Evolutionary conservation across 768 basidiomycete species (phyloP).

Genomic region (Bullera alba): DNA sequence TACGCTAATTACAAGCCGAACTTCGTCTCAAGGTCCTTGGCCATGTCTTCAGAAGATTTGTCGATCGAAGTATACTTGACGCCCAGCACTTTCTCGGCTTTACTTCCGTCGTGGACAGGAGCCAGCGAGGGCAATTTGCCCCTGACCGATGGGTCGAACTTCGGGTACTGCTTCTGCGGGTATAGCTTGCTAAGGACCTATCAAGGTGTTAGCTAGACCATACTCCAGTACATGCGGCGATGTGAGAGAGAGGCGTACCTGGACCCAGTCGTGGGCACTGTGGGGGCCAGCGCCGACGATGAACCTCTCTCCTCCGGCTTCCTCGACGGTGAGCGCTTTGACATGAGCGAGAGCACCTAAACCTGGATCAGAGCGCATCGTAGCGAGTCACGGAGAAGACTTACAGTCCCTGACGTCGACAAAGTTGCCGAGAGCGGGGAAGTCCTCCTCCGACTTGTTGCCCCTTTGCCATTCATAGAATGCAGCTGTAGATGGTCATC

Average conservation of each 20-base stretch:
- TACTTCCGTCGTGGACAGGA: constrained; percentile 26
- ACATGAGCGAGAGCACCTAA: constrained; percentile 55
- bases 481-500: constrained; percentile 11
- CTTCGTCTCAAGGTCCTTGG: constrained; percentile 29
- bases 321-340: constrained; percentile 52
- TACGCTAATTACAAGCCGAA: too few relatives aligned
- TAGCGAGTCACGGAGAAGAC: background rate
- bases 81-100: constrained; percentile 29
- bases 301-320: constrained; percentile 57
- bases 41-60: constrained; percentile 28
- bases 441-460: constrained; percentile 37
- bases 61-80: constrained; percentile 26
- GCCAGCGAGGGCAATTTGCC: constrained; percentile 13
- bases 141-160: constrained; percentile 20
- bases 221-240: background rate
- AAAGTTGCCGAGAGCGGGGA: constrained; percentile 33
- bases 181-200: constrained; percentile 14
- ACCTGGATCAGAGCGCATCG: background rate
- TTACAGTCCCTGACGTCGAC: constrained; percentile 38
- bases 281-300: constrained; percentile 49
- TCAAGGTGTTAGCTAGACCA: background rate
- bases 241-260: constrained; percentile 15
- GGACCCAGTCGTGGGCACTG: constrained; percentile 40
- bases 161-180: constrained; percentile 33
- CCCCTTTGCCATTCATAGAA: constrained; percentile 38